Percentiles rank a stretch among this genome's conserved stretches.
phyloP scores from a whole-genome alignment of 169 alveolate genomes.

The Cryptosporidium ubiquitum region DNA sequence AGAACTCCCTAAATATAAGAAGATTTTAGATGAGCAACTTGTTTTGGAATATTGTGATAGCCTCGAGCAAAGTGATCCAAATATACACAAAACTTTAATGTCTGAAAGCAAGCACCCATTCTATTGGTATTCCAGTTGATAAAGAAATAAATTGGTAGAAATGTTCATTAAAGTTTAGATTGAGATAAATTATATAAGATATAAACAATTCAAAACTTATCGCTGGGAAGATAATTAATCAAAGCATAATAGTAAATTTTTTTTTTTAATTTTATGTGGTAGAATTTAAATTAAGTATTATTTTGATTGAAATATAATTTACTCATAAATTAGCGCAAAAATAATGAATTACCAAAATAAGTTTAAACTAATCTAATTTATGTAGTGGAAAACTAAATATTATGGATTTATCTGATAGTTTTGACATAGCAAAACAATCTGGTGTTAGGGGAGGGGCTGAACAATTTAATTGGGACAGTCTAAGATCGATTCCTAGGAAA shows the following conservation, averaged over 20 bases:
- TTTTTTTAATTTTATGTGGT: neutral
- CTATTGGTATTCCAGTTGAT: conserved; percentile 24
- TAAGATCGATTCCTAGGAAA: conserved; percentile 57
- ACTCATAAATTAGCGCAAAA: conserved; percentile 1
- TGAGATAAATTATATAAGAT: neutral
- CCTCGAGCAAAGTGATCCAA: conserved; percentile 25
- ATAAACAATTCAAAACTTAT: neutral
- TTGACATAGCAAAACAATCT: neutral
- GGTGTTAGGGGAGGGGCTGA: conserved; percentile 58
- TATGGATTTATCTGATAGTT: conserved; percentile 36
- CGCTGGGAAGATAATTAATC: neutral
- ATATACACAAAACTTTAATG: conserved; percentile 35
- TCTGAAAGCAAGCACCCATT: conserved; percentile 29
- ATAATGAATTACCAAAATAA: neutral
- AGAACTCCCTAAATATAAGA: conserved; percentile 40
- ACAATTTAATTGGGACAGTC: conserved; percentile 23
- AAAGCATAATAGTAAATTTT: neutral
- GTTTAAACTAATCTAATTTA: neutral
- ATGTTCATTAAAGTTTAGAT: neutral
- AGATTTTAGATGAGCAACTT: neutral
- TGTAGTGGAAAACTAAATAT: neutral
- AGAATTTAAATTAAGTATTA: neutral
- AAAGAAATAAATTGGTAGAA: neutral
- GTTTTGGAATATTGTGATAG: conserved; percentile 7
- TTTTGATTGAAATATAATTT: neutral